These are phyloP conservation scores for Curvularia verruculosa DNA, from an alignment of 2,329 filamentous ascomycete species.

Conservation along the genomic window DNA sequence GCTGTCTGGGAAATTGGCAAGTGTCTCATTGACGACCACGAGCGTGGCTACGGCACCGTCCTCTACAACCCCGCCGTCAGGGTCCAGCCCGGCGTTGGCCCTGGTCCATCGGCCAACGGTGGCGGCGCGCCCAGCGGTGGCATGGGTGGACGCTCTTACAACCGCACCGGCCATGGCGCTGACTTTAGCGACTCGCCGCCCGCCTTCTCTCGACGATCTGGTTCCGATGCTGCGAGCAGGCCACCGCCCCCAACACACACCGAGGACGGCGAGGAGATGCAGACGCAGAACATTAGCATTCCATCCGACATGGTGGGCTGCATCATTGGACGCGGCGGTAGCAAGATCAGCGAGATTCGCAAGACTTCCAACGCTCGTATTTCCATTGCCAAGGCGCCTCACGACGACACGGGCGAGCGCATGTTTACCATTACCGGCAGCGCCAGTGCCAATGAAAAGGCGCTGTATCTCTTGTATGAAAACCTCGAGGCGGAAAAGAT, in stretches of 20 bases:
- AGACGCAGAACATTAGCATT: slow-evolving; percentile 99
- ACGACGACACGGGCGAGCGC: slow-evolving; percentile 95
- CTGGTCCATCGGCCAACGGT: slow-evolving; percentile 59
- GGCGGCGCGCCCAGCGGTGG: slow-evolving; percentile 60
- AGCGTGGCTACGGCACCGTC: slow-evolving; percentile 94
- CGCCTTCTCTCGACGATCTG: slow-evolving; percentile 75
- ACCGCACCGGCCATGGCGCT: slow-evolving; percentile 92
- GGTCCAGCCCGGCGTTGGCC: slow-evolving; percentile 69
- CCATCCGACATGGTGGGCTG: slow-evolving; percentile 99
- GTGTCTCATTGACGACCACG: slow-evolving; percentile 96
- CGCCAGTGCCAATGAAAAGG: slow-evolving; percentile 90
- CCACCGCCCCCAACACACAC: slow-evolving; percentile 82
- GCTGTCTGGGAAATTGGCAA: slow-evolving; percentile 99
- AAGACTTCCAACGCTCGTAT: slow-evolving; percentile 96
- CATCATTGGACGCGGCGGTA: slow-evolving; percentile 93
- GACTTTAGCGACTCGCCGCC: slow-evolving; percentile 88
- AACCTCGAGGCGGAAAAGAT: slow-evolving; percentile 99
- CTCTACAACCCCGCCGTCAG: slow-evolving; percentile 96
- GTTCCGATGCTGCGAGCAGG: slow-evolving; percentile 78
- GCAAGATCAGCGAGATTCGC: slow-evolving; percentile 98
- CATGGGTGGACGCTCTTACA: slow-evolving; percentile 69
- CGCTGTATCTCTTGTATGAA: slow-evolving; percentile 95
- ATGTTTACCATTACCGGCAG: slow-evolving; percentile 99
- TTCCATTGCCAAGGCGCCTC: slow-evolving; percentile 95
- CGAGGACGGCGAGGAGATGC: slow-evolving; percentile 95